Evolutionary conservation across 176 grass and related monocot genomes (phyloP).

Genomic region (Saccharum officinarum): DNA sequence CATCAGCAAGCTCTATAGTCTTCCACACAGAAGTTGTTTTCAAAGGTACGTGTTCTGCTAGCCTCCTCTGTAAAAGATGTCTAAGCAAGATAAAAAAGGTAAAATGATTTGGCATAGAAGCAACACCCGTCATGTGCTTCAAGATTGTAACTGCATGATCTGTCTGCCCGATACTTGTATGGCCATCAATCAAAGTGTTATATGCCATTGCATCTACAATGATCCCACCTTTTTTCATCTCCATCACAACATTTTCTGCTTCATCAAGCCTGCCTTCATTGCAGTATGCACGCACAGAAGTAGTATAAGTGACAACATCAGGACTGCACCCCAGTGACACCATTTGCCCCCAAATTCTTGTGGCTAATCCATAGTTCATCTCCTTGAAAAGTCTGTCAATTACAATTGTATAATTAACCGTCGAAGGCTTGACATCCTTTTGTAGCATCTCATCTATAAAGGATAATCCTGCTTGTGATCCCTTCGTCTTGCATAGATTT

Average conservation of each 20-base stretch:
- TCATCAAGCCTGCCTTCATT: conserved; percentile 49
- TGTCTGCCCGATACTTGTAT: conserved; percentile 43
- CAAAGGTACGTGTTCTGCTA: conserved; percentile 11
- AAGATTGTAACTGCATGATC: conserved; percentile 49
- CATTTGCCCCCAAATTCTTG: conserved; percentile 53
- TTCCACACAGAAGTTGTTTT: conserved; percentile 43
- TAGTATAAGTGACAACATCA: conserved; percentile 57
- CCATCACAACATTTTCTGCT: conserved; percentile 44
- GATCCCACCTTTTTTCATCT: conserved; percentile 48
- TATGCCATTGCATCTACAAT: conserved; percentile 47
- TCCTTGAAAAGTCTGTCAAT: conserved; percentile 62
- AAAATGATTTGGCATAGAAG: conserved; percentile 46
- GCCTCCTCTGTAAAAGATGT: conserved; percentile 49
- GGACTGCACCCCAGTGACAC: conserved; percentile 51
- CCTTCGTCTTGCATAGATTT: conserved; percentile 48
- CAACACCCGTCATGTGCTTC: conserved; percentile 55
- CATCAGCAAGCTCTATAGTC: conserved; percentile 38
- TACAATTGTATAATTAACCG: conserved; percentile 55
- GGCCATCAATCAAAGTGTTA: conserved; percentile 61
- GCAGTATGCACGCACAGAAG: conserved; percentile 55
- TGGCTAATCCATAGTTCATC: conserved; percentile 45
- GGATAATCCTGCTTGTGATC: conserved; percentile 41
- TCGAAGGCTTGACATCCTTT: conserved; percentile 49
- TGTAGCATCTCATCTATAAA: conserved; percentile 59
- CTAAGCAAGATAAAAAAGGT: conserved; percentile 58